A percentile compares a stretch with the other conserved stretches of the same genome.
phyloP scores from a whole-genome alignment of 805 yeast genomes.

The Cyberlindnera suaveolens region DNA sequence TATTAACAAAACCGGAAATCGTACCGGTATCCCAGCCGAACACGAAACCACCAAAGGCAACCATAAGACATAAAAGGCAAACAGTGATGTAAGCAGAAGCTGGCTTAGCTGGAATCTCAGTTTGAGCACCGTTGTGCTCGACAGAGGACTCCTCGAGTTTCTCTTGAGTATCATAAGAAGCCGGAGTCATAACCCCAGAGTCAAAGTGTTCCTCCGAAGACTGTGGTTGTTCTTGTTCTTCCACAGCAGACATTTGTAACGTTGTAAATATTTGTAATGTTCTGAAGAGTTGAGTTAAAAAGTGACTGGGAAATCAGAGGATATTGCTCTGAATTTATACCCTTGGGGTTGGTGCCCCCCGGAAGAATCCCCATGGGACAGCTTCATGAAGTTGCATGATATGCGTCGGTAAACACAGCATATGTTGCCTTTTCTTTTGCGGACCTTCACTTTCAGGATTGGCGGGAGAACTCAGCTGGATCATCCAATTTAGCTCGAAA shows the following conservation, averaged over 20 bases:
- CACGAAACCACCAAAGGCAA: constrained; percentile 73
- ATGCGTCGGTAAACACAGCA: neutral
- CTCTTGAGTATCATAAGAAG: constrained; percentile 14
- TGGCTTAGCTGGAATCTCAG: constrained; percentile 27
- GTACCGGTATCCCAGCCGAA: constrained; percentile 84
- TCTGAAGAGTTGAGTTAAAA: neutral
- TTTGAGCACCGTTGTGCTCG: constrained; percentile 1
- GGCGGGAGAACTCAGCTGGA: no score
- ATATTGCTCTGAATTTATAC: neutral
- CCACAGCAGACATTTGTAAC: constrained; percentile 10
- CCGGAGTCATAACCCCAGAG: constrained; percentile 20
- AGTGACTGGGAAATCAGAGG: neutral
- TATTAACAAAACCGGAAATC: constrained; percentile 63
- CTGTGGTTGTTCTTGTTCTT: constrained; percentile 9
- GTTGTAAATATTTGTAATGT: neutral
- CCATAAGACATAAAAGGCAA: constrained; percentile 30
- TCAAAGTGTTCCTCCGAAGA: constrained; percentile 7
- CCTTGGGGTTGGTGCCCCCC: neutral
- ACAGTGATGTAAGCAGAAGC: constrained; percentile 26
- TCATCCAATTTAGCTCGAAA: no score
- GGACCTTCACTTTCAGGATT: no score
- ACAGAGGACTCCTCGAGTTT: constrained; percentile 11
- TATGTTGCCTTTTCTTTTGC: neutral
- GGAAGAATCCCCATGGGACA: constrained; percentile 9
- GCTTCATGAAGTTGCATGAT: neutral